A percentile compares a stretch with the other conserved stretches of the same genome.
phyloP scores from a whole-genome alignment of 192 early-diverging fungal species.

The Chytriomyces confervae region DNA sequence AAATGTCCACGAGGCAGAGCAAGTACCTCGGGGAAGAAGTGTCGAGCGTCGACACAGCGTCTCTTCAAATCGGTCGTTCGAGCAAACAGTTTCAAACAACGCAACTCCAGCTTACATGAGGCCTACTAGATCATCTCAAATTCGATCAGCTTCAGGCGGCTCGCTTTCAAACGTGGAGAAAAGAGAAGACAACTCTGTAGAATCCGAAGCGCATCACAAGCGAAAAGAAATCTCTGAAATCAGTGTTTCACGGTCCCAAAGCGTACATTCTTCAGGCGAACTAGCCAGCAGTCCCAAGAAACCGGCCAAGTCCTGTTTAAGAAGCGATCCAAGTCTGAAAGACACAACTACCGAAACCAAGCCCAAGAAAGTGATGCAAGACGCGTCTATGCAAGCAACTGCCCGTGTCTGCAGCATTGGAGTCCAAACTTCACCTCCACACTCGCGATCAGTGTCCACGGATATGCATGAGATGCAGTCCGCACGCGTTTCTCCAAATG shows the following conservation, averaged over 20 bases:
- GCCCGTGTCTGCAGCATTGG: not conserved
- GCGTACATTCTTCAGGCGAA: not conserved
- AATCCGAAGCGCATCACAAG: not conserved
- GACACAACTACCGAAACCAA: not conserved
- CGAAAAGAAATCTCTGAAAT: no score
- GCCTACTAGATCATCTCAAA: constrained; percentile 8
- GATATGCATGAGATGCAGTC: not conserved
- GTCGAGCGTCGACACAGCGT: not conserved
- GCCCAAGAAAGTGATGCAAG: not conserved
- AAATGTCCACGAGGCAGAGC: not conserved
- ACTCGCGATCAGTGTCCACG: not conserved
- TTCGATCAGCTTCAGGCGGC: not conserved
- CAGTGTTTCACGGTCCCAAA: no score
- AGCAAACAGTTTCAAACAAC: not conserved
- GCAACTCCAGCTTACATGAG: constrained; percentile 22
- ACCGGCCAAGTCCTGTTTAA: not conserved
- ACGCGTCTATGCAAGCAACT: not conserved
- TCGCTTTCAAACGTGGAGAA: not conserved
- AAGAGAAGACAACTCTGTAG: not conserved
- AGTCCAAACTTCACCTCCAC: not conserved
- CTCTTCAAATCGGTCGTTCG: not conserved
- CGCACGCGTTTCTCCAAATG: no score
- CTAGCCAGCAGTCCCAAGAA: not conserved
- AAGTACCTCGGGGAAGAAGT: not conserved
- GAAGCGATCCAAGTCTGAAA: not conserved